These are phyloP conservation scores for Trichoderma gamsii DNA, from an alignment of 495 filamentous ascomycete genomes.

Conservation along the genomic window DNA sequence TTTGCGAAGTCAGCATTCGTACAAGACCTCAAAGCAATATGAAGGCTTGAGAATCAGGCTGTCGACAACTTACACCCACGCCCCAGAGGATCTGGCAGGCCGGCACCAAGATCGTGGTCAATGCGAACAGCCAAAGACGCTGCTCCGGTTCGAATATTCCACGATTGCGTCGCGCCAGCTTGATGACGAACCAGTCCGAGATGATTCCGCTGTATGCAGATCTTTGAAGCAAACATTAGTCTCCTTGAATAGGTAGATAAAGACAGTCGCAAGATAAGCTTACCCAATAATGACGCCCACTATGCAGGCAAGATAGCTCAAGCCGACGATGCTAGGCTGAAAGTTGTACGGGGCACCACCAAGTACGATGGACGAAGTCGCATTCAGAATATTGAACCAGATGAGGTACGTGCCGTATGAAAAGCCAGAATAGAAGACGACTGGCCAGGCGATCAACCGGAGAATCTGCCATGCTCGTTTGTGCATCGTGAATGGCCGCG, in stretches of 20 bases:
- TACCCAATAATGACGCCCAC: conserved; percentile 50
- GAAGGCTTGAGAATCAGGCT: background rate
- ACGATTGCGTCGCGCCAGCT: conserved; percentile 54
- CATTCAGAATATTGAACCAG: conserved; percentile 64
- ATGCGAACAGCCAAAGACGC: conserved; percentile 55
- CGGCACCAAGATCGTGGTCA: conserved; percentile 50
- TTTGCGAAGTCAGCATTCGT: background rate
- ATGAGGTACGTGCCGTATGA: conserved; percentile 59
- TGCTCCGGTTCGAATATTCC: conserved; percentile 59
- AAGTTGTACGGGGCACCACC: conserved; percentile 51
- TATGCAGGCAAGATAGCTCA: conserved; percentile 54
- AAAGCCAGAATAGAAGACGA: conserved; percentile 62
- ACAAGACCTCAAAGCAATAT: background rate
- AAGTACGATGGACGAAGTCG: conserved; percentile 56
- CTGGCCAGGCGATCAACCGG: conserved; percentile 51
- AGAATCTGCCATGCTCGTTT: conserved; percentile 30
- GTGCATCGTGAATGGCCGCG: conserved; percentile 48
- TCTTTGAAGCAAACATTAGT: conserved; percentile 6
- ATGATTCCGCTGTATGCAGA: conserved; percentile 33
- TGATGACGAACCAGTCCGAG: conserved; percentile 54
- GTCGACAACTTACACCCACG: conserved; percentile 37
- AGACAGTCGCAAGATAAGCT: too few species aligned
- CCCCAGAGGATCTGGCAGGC: conserved; percentile 59
- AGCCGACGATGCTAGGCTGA: conserved; percentile 54
- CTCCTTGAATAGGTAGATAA: too few species aligned